Base-by-base conservation (phyloP, 352 stramenopile species). In the Elongisporangium prolatum region DNA sequence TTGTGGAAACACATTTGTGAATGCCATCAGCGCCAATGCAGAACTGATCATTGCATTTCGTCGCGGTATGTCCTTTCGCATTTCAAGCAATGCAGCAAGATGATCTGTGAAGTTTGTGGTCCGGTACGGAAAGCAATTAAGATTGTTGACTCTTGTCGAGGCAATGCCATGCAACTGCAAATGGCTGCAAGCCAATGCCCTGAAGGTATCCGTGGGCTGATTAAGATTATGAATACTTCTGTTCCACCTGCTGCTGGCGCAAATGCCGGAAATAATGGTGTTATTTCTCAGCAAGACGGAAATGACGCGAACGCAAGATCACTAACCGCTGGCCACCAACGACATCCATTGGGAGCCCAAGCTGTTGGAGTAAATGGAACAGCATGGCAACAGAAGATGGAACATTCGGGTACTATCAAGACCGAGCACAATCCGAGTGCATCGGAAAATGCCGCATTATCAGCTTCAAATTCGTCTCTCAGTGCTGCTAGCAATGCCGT, bases 1-100 rank as follows among this genome's bases (percentile, higher is more conserved):
- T 52, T 97, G 50, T 97, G 88, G 88, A 96, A 95, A 54, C 88
- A 97, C 56, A 96, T 96, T 62, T 93, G 84, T 57, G 82, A 95
- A 56, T 96, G 88, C 49, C 86, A 95, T 54, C 85, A 96, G 54
- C 80, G 81, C 16, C 86, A 95, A 51, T 96, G 88, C 51, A 77
- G 83, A 34, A 94, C 84, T 7, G 84, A 94, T 48, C 86, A 96
- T 65, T 96, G 86, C 37, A 94, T 96, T 52, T 94, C 84, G 22
- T 94, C 84, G 25, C 74, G 86, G 8, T 96, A 96, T 56, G 86
- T 96, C 59, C 65, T 96, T 52, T 94, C 84, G 17, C 86, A 96
- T 63, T 96, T 94, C 69, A 94, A 96, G 70, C 86, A 94, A 55
- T 96, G 86, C 77, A 92, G 91, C 67, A 95, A 95, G 59, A 89